These are phyloP conservation scores for Populus nigra DNA, from an alignment of 345 rosid species.

Conservation along the genomic window DNA sequence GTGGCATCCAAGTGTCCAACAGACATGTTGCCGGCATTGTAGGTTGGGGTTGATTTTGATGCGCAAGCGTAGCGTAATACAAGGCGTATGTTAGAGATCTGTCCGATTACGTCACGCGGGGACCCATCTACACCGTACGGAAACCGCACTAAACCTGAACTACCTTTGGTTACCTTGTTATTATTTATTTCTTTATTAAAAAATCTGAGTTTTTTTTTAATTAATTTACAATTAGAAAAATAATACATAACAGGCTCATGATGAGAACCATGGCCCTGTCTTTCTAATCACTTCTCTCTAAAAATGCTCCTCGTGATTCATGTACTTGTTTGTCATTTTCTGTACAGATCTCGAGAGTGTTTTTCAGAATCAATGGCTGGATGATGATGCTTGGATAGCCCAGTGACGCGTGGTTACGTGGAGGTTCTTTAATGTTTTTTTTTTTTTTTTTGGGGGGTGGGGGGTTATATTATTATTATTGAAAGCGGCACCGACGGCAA, in stretches of 20 bases:
- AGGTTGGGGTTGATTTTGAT: conserved; percentile 1
- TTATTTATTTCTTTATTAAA: not conserved
- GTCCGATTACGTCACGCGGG: conserved; percentile 1
- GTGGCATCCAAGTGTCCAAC: conserved; percentile 21
- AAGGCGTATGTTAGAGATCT: conserved; percentile 19
- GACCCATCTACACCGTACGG: conserved; percentile 10
- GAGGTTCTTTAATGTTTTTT: not conserved
- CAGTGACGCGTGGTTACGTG: conserved; percentile 12
- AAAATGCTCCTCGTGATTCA: conserved; percentile 40
- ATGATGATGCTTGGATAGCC: not conserved
- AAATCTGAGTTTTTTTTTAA: not conserved
- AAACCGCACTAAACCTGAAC: not conserved
- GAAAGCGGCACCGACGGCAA: conserved; percentile 36
- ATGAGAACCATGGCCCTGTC: conserved; percentile 30
- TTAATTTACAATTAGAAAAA: not conserved
- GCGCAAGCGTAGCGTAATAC: not conserved
- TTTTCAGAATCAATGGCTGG: conserved; percentile 13
- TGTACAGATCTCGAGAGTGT: not conserved
- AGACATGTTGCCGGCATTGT: conserved; percentile 49
- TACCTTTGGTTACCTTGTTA: not conserved
- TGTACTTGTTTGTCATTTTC: conserved; percentile 19
- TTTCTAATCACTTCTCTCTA: conserved; percentile 19
- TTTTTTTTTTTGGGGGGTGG: too few species aligned
- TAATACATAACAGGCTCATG: conserved; percentile 26
- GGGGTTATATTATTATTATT: not conserved